Evolutionary conservation across 345 rosid genomes (phyloP), one percentile per base, ranked within the genome.

Genomic region (Pugionium dolabratum): DNA sequence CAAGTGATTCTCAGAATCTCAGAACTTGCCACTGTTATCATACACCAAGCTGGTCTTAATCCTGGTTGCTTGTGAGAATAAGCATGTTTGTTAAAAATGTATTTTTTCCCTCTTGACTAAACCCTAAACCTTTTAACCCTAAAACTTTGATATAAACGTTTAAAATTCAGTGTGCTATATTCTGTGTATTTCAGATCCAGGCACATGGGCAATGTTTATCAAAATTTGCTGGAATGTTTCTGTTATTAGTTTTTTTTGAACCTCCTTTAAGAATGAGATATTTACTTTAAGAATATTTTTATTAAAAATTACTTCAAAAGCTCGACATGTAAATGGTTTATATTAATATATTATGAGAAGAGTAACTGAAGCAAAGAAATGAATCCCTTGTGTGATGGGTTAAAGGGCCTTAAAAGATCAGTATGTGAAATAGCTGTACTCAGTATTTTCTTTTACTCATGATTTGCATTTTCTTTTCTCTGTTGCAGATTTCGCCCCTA

Each of bases 401-500:
- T 35, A 7, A 40, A 64, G 34, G 56, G 59, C 7, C 35, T 43
- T 49, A 11, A 8, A 63, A 40, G 56, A 27, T 29, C 37, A 4
- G 1, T 5, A 25, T 25, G n/a, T 53, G 46, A 34, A 62, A 35
- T 28, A 43, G 43, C 37, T 18, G 8, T 49, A 39, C n/a, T 43
- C 29, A 43, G 37, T 44, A 39, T 55, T 39, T 25, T 73, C 36
- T 31, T 34, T 11, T 47, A 6, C 26, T 66, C 42, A 40, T 54
- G n/a, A 7, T 72, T 54, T 39, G 41, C 47, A 53, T 69, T 31
- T 41, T 64, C 62, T 59, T 70, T 71, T 56, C 8, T 70, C 18
- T 68, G 26, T 63, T 75, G 83, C 85, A 93, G 97, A 57, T 72
- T 58, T 75, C 73, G 41, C 70, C 84, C 5, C 69, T 35, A 66